Percentiles rank a stretch among this genome's conserved stretches.
These are phyloP conservation scores for Dactylellina leptospora DNA, from an alignment of 2,329 filamentous ascomycete genomes.

Conservation along the genomic window DNA sequence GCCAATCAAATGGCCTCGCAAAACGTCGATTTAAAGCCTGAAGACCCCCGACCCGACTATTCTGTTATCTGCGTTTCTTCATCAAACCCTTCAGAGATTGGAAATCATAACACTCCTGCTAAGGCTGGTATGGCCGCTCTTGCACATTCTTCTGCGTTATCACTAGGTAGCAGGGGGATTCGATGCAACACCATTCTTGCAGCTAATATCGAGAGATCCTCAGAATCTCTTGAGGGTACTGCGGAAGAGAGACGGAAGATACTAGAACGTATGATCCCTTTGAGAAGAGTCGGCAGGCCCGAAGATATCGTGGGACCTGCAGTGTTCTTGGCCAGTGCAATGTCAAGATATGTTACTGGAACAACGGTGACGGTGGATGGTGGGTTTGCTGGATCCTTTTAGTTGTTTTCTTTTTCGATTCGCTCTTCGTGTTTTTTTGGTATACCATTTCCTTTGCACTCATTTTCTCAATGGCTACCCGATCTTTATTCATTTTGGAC, in stretches of 20 bases:
- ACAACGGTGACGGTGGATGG: constrained; percentile 57
- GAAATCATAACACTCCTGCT: constrained; percentile 46
- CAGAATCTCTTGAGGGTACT: constrained; percentile 37
- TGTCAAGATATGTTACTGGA: constrained; percentile 66
- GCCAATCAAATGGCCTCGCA: constrained; percentile 57
- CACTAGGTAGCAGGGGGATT: constrained; percentile 43
- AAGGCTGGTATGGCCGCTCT: constrained; percentile 44
- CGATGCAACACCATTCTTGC: constrained; percentile 51
- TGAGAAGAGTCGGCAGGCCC: constrained; percentile 61
- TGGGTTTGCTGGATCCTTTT: constrained; percentile 53
- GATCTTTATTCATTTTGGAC: not conserved
- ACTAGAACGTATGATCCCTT: constrained; percentile 45
- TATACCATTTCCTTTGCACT: constrained; percentile 10
- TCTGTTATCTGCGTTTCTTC: constrained; percentile 55
- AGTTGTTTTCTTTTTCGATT: constrained; percentile 2
- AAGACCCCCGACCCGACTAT: constrained; percentile 55
- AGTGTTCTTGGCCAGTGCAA: constrained; percentile 76
- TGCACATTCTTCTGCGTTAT: constrained; percentile 40
- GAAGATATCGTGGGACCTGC: constrained; percentile 88
- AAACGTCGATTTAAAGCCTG: constrained; percentile 45
- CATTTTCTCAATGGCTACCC: too few relatives aligned
- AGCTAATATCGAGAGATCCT: constrained; percentile 47
- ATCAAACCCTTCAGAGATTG: constrained; percentile 48
- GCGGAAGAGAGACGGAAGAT: constrained; percentile 49
- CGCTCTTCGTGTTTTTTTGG: not conserved